Conservation (phyloP, 2,329 filamentous ascomycete species). For the Pseudomassariella vexata region DNA sequence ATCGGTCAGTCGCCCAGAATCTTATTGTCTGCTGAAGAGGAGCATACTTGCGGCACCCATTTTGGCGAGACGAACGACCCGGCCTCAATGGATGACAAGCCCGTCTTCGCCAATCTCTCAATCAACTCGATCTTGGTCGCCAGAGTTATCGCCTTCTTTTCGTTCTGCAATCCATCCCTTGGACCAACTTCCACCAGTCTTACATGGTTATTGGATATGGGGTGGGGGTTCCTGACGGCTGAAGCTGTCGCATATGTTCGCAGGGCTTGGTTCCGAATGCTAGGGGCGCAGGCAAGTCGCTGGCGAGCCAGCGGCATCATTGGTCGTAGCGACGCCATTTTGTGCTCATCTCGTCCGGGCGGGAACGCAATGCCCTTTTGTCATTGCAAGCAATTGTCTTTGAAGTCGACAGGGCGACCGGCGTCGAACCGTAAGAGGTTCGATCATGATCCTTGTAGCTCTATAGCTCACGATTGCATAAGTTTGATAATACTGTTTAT, state of each 20-base stretch:
- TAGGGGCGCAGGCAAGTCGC: conserved; percentile 11
- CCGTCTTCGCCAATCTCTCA: conserved; percentile 47
- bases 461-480: too few relatives aligned
- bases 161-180: conserved; percentile 64
- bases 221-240: conserved; percentile 16
- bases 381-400: too few relatives aligned
- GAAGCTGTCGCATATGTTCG: conserved; percentile 25
- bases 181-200: conserved; percentile 63
- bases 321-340: conserved; percentile 24
- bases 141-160: conserved; percentile 52
- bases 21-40: conserved; percentile 2
- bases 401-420: too few relatives aligned
- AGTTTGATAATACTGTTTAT: too few relatives aligned
- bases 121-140: conserved; percentile 60
- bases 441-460: too few relatives aligned
- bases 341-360: conserved; percentile 16
- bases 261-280: conserved; percentile 9
- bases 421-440: too few relatives aligned
- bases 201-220: conserved; percentile 20
- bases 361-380: too few relatives aligned
- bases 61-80: conserved; percentile 63
- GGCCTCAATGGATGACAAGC: conserved; percentile 56
- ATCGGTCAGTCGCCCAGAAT: conserved; percentile 9
- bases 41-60: conserved; percentile 58
- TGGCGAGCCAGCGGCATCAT: conserved; percentile 20